Base-by-base conservation (phyloP, 2,329 filamentous ascomycete species). In the Trichophyton simii region DNA sequence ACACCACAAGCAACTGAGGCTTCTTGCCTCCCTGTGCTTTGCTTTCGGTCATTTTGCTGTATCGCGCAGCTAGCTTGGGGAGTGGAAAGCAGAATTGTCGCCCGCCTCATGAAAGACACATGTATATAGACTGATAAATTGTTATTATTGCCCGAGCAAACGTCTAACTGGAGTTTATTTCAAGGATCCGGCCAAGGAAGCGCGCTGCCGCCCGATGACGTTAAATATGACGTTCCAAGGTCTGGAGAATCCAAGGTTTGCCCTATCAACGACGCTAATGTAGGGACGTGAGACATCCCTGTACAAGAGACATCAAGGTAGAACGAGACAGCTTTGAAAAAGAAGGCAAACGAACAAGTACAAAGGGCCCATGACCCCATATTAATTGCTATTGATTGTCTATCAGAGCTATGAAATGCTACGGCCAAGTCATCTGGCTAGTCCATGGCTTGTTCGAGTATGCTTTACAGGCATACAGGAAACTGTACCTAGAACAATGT, bases 1-100 rank as follows among this genome's bases (percentile, higher is more conserved):
- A 96, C 65, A 95, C 85, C 44, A 96, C 85, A 58, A 95, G 55
- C 6, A 64, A 25, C 8, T 59, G 55, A 36, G 60, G 54, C 28
- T 54, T 44, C 31, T n/a, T 54, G 22, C 50, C 50, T 13, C 31
- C 50, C 28, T 54, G 50, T 31, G 22, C 5, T 34, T 54, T 28
- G 28, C 8, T 52, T 11, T 52, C 46, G 4, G 22, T 7, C 50
- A 54, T 54, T 34, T 7, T 54, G 50, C 6, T 48, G 25, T 54
- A n/a, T 22, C 2, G 22, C 22, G 22, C 22, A 2, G 22, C 22
- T 22, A 22, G 3, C 22, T 22, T 22, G 1, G 22, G 22, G 22
- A 31, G 28, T 31, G 6, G 28, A 31, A 31, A 7, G 7, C 28
- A 31, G 28, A 31, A 31, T 31, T 31, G 6, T 31, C 28, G 28